These are phyloP conservation scores for Triticum timopheevii DNA, from an alignment of 176 grass and related monocot species.

Conservation along the genomic window DNA sequence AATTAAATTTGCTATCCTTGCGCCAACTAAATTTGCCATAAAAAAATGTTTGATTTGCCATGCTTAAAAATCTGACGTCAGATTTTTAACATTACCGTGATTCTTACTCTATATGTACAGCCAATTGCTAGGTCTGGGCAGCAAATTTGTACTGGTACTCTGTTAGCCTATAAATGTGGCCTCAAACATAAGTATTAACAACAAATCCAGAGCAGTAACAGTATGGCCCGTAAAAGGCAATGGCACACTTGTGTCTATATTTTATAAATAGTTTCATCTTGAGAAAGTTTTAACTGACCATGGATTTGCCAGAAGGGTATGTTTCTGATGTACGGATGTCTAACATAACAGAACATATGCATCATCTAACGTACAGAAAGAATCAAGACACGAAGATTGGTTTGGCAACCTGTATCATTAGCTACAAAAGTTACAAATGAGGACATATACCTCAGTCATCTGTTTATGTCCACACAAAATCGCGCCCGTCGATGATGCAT, in stretches of 20 bases:
- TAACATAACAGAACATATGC: background rate
- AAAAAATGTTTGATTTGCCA: no score
- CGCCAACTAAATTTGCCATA: no score
- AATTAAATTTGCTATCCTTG: no score
- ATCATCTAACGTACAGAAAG: background rate
- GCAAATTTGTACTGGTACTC: background rate
- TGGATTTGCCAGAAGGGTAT: background rate
- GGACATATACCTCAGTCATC: slow-evolving; percentile 83
- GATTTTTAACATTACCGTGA: no score
- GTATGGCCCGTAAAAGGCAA: background rate
- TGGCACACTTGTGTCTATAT: background rate
- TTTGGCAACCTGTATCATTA: background rate
- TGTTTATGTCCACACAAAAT: slow-evolving; percentile 92
- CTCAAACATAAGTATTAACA: background rate
- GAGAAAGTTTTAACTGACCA: background rate
- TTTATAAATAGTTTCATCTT: background rate
- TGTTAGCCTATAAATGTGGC: background rate
- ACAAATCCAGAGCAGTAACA: background rate
- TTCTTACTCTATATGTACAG: background rate
- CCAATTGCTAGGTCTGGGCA: background rate
- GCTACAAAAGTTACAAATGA: background rate
- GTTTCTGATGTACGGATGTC: background rate
- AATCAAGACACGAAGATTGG: background rate
- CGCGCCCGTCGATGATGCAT: slow-evolving; percentile 60
- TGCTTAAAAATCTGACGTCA: no score